Evolutionary conservation across 83 land plant genomes (phyloP).

Genomic region (Thuja plicata): DNA sequence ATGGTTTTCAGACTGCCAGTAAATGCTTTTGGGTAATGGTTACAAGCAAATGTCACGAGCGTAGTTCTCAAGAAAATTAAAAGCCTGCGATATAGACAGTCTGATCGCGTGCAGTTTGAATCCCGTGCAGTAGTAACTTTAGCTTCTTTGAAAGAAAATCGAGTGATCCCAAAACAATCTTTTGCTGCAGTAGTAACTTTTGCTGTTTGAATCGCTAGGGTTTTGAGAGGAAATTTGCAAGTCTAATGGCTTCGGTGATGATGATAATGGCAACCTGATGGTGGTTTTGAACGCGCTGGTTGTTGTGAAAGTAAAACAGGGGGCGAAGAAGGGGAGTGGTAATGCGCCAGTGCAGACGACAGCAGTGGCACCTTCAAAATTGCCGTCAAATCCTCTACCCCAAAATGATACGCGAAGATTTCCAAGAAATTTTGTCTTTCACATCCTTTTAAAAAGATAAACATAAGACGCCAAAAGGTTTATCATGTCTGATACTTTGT

Average conservation of each 20-base stretch:
- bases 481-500: conserved; percentile 46
- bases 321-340: neutral
- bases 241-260: neutral
- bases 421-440: conserved; percentile 6
- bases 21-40: too few species aligned
- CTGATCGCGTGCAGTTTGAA: too few species aligned
- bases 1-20: too few species aligned
- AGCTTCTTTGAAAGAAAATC: too few species aligned
- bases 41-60: too few species aligned
- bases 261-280: neutral
- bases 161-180: too few species aligned
- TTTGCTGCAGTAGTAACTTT: too few species aligned
- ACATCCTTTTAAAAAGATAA: conserved; percentile 4
- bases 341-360: conserved; percentile 5
- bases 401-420: conserved; percentile 20
- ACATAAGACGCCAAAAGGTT: neutral
- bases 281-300: neutral
- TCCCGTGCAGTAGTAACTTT: too few species aligned
- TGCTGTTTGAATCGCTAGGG: too few species aligned
- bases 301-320: neutral
- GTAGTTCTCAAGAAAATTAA: too few species aligned
- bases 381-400: conserved; percentile 66
- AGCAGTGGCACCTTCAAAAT: conserved; percentile 26
- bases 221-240: neutral
- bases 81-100: too few species aligned